phyloP scores from a whole-genome alignment of 1,139 yeast genomes.

The Entelexis paramagnoliae region DNA sequence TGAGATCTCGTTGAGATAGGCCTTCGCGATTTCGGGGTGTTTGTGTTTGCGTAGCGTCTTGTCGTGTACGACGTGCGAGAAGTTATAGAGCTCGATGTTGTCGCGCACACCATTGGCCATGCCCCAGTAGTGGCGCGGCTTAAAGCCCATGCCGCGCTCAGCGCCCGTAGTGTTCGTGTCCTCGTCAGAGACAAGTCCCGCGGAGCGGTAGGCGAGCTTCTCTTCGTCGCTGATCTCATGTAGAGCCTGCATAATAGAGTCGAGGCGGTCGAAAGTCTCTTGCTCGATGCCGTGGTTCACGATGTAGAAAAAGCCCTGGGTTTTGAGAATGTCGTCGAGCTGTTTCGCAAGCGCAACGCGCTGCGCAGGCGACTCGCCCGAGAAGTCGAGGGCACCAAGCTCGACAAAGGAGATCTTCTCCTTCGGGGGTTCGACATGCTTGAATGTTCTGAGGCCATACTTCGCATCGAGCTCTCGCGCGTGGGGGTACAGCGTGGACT shows the following conservation, averaged over 20 bases:
- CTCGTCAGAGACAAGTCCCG: constrained; percentile 33
- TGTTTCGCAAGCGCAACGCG: constrained; percentile 32
- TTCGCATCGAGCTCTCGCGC: constrained; percentile 22
- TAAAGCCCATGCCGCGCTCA: constrained; percentile 41
- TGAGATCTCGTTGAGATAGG: constrained; percentile 34
- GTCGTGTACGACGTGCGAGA: constrained; percentile 24
- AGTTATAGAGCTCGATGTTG: constrained; percentile 37
- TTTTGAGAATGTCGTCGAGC: constrained; percentile 35
- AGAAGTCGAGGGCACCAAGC: constrained; percentile 36
- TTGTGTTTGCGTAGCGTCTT: constrained; percentile 14
- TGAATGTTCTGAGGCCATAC: constrained; percentile 34
- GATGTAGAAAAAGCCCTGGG: constrained; percentile 41
- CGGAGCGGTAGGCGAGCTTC: constrained; percentile 36
- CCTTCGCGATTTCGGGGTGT: constrained; percentile 36
- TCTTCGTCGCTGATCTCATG: constrained; percentile 37
- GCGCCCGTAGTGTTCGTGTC: constrained; percentile 37
- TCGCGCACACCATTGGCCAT: constrained; percentile 38
- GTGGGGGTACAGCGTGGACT: not conserved
- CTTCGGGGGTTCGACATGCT: constrained; percentile 28
- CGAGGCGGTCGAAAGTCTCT: constrained; percentile 32
- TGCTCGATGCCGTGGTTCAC: constrained; percentile 35
- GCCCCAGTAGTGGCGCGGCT: constrained; percentile 34
- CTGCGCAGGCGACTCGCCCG: constrained; percentile 27
- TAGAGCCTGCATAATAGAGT: constrained; percentile 35
- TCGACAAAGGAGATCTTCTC: constrained; percentile 28